Conservation (phyloP, 2,329 filamentous ascomycete genomes). For the Trichoderma pleuroti region DNA sequence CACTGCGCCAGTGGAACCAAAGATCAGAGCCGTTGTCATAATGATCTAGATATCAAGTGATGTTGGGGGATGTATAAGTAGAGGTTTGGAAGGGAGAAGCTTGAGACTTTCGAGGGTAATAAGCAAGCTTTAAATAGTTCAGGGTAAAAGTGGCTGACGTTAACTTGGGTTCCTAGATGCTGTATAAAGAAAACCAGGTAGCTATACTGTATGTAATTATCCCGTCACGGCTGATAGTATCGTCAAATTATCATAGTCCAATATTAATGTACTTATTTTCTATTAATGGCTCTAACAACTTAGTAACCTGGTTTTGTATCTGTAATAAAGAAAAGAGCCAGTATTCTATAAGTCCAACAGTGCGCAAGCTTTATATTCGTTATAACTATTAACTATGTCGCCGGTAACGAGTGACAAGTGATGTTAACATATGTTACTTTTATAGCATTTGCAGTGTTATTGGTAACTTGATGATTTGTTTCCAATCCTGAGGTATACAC, state of each 20-base stretch:
- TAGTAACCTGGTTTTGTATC: too few species aligned
- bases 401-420: too few species aligned
- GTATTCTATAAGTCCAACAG: too few species aligned
- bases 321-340: too few species aligned
- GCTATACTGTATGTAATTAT: not conserved
- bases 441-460: too few species aligned
- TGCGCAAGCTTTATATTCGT: not conserved
- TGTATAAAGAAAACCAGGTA: too few species aligned
- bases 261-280: too few species aligned
- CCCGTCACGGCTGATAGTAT: not conserved
- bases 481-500: too few species aligned
- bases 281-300: too few species aligned
- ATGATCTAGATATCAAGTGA: not conserved
- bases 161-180: not conserved
- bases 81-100: not conserved
- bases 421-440: too few species aligned
- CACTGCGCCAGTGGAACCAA: not conserved
- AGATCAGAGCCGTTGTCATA: not conserved
- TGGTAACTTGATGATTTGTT: too few species aligned
- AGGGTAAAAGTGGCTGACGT: not conserved
- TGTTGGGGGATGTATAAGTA: not conserved
- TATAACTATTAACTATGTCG: not conserved
- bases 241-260: too few species aligned
- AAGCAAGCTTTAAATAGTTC: not conserved
- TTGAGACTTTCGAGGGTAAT: not conserved